These are phyloP conservation scores for Fusarium sp. DNA, from an alignment of 2,329 filamentous ascomycete genomes.

Conservation along the genomic window DNA sequence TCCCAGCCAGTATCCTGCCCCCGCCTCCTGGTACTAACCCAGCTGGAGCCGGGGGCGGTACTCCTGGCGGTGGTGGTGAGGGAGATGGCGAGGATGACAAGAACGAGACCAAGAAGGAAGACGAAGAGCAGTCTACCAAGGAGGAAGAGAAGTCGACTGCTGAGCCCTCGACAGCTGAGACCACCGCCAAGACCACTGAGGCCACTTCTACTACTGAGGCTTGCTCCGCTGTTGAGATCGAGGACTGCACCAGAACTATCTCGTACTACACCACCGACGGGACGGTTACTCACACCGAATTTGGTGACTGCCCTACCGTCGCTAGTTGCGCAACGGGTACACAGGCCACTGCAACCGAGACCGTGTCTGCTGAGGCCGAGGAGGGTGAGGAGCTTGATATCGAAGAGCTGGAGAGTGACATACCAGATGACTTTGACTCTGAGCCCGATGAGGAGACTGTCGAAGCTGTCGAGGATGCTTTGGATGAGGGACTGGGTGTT, in stretches of 20 bases:
- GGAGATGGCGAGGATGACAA: neutral
- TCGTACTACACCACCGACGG: constrained; percentile 8
- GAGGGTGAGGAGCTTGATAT: neutral
- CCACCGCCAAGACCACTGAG: constrained; percentile 1
- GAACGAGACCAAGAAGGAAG: neutral
- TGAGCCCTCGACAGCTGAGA: neutral
- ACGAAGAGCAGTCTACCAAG: constrained; percentile 1
- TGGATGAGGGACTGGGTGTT: neutral
- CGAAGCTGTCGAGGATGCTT: neutral
- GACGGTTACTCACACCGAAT: constrained; percentile 3
- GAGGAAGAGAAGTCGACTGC: neutral
- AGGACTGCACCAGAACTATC: constrained; percentile 7
- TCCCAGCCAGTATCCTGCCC: neutral
- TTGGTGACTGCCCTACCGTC: neutral
- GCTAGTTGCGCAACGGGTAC: constrained; percentile 16
- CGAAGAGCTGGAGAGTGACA: neutral
- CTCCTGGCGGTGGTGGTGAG: neutral
- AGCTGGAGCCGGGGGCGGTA: neutral
- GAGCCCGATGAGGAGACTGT: neutral
- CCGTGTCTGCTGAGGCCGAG: neutral
- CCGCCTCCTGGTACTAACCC: neutral
- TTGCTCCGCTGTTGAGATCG: constrained; percentile 4
- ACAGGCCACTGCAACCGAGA: neutral
- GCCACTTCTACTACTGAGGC: constrained; percentile 4
- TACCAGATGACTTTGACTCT: neutral